Base-by-base conservation (phyloP, 176 grass and related monocot genomes). In the Luzula sylvatica region DNA sequence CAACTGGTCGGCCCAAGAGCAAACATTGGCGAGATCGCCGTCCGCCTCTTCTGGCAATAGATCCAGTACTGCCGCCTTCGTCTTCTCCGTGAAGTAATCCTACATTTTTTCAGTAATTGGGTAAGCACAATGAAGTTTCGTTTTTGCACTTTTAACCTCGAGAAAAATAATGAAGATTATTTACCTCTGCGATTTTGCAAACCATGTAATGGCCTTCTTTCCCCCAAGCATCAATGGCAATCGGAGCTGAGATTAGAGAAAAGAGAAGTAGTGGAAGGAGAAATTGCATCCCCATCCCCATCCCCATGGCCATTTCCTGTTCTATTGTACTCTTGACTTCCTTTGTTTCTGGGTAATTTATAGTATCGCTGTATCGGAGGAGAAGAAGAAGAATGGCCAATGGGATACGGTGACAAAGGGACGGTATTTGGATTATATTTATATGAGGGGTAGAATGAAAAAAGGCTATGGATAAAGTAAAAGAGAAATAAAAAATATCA, bases 161-260 rank as follows among this genome's bases (percentile, higher is more conserved):
- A 23, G 14, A 8, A 44, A n/a, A n/a, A n/a, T n/a, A n/a, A n/a
- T n/a, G n/a, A n/a, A n/a, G n/a, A n/a, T n/a, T n/a, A 29, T 8
- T 58, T 32, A 89, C 90, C 90, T 89, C 84, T 15, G 90, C 81
- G 26, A 96, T 82, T 53, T 89, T 82, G 84, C 90, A 89, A 58
- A 79, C 68, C 77, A 96, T 89, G 81, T 76, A 86, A 58, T 96
- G 90, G 16, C 90, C 84, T 65, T 96, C 71, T 70, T 96, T 96
- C 42, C 90, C 90, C 90, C 84, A 96, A 0, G 74, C 84, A 53
- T 73, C 50, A 6, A 71, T 26, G 3, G 20, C 4, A 23, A 14
- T 60, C 19, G 69, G 71, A 20, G 47, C 47, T n/a, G 61, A 59
- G 21, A 55, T 55, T 1, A 74, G 8, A 3, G 67, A 65, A 6